Evolutionary conservation across 768 basidiomycete species (phyloP), one percentile per base, ranked within the genome.

Genomic region (Trametes punicea): DNA sequence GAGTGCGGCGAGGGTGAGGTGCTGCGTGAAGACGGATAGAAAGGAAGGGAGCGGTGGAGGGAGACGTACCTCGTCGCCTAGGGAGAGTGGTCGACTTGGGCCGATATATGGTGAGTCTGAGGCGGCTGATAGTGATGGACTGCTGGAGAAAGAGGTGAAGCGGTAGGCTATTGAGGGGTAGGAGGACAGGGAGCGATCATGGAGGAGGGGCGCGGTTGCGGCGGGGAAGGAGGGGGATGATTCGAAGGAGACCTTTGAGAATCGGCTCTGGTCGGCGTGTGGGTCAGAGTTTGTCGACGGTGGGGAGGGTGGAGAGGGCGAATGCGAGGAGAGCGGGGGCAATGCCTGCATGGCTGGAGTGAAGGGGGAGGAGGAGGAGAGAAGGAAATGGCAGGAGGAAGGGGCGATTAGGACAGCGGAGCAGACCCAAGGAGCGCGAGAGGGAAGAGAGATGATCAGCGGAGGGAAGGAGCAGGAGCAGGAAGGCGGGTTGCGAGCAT

Each of bases 21-120:
- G 45, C 18, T 38, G 18, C 33, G 42, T 23, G 23, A 6, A 34
- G 33, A 13, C 16, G 7, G 11, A 27, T 7, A 27, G 21, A 41
- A 15, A 50, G 30, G 45, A 34, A 8, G 25, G 25, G 25, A 13
- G 29, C 13, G 42, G 42, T 9, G 18, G 34, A 21, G 20, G 6
- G n/a, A 30, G 18, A 57, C 61, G 29, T 44, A 68, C 65, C 51
- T 64, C 42, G 40, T 66, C 58, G 20, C 64, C 64, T 31, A 68
- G 51, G 3, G 65, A 67, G 20, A 69, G 56, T 3, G 67, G 67
- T 9, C 67, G 62, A 33, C 64, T 60, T 5, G 63, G 62, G 41
- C 64, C 64, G 13, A 65, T 46, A 54, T 65, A 69, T 6, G 67
- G 67, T 3, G 67, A 69, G 48, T 69, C 65, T 38, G 64, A 54